A percentile compares a stretch with the other conserved stretches of the same genome.
phyloP scores from a whole-genome alignment of 2,329 filamentous ascomycete species.

The Bipolaris sorokiniana region DNA sequence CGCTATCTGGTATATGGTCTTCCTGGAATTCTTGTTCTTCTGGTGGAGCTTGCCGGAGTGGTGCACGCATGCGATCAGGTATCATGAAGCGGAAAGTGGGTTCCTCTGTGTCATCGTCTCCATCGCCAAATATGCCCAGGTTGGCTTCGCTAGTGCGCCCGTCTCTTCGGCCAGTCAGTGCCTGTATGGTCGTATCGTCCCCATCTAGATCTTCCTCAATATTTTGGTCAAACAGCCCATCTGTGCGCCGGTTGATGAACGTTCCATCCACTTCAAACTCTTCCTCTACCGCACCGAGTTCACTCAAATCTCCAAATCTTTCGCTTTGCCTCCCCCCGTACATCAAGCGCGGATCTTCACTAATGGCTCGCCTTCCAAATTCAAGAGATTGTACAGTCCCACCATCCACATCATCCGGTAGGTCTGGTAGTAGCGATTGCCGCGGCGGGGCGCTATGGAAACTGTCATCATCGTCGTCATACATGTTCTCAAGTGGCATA shows the following conservation, averaged over 20 bases:
- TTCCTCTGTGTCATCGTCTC: constrained; percentile 44
- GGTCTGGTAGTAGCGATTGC: constrained; percentile 44
- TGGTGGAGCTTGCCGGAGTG: constrained; percentile 22
- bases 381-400: constrained; percentile 58
- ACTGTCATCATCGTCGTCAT: constrained; percentile 51
- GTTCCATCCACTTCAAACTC: constrained; percentile 53
- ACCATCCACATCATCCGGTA: constrained; percentile 47
- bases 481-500: constrained; percentile 52
- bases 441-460: constrained; percentile 49
- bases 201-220: constrained; percentile 42
- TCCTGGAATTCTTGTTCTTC: constrained; percentile 18
- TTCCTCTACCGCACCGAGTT: constrained; percentile 43
- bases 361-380: constrained; percentile 50
- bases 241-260: constrained; percentile 44
- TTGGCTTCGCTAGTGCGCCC: constrained; percentile 40
- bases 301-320: constrained; percentile 57
- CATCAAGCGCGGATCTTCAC: constrained; percentile 49
- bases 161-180: constrained; percentile 39
- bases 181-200: constrained; percentile 41
- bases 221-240: constrained; percentile 48
- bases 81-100: constrained; percentile 50
- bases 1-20: constrained; percentile 10
- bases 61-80: constrained; percentile 41
- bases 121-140: constrained; percentile 42
- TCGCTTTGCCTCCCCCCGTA: constrained; percentile 58